Evolutionary conservation across 805 yeast genomes (phyloP), one percentile per base, ranked within the genome.

Genomic region (Zygosaccharomyces lentus): DNA sequence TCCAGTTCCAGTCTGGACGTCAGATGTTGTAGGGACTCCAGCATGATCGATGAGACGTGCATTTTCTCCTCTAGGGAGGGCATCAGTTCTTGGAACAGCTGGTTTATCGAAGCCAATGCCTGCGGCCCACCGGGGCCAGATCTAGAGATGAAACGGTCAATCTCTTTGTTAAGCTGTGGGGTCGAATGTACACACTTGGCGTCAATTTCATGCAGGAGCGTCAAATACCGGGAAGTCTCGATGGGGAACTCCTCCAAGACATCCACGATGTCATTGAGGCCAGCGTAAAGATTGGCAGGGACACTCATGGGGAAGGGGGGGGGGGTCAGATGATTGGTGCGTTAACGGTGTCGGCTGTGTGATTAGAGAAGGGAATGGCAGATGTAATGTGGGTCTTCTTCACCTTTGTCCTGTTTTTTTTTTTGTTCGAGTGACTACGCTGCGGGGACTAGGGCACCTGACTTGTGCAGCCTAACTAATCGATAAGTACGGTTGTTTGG

Each of bases 41-140:
- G 76, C 17, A 97, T 96, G 32, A 87, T 82, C 1, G 91, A 83
- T 4, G 97, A 91, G 34, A 93, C 96, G 64, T 91, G 97, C 95
- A 93, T 88, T 67, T 93, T 93, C 64, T 93, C 97, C 62, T 91
- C 98, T 45, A 91, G 68, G 50, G 96, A 87, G 0, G 98, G 97
- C 71, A 91, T 80, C 46, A 91, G 73, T 47, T 87, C 96, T 51
- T 73, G 71, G 15, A 80, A 70, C 27, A 72, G 53, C 12, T 55
- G 54, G 26, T 75, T 71, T 25, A 78, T 71, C 9, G 50, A 45
- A 31, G 63, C 67, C 19, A 60, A 39, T 51, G 63, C 61, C 26
- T 57, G 48, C 45, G 56, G 55, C 56, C 61, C 41, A 9, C 21
- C 36, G 4, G 41, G 40, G 2, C 36, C 41, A 9, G 38, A 17